Conservation (phyloP, 306 rosid species). For the Mucuna pruriens region DNA sequence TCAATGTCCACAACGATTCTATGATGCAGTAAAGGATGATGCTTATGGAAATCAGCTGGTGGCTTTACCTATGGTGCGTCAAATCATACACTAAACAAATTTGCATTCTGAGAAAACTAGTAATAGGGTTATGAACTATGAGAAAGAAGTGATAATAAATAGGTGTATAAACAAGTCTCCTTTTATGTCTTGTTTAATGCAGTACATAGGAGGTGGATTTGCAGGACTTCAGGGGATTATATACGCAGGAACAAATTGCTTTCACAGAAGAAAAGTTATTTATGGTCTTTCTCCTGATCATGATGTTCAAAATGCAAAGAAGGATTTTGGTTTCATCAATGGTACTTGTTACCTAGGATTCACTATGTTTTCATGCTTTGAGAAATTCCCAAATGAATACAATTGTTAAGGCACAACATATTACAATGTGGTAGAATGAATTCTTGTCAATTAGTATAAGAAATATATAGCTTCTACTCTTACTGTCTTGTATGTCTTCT, state of each 20-base stretch:
- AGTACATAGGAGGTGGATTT: constrained; percentile 46
- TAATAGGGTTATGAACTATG: not conserved
- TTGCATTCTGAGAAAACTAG: not conserved
- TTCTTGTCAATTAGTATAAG: not conserved
- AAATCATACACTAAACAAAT: not conserved
- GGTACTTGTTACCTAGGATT: not conserved
- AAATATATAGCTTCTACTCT: not conserved
- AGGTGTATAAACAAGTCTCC: not conserved
- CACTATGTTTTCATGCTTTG: not conserved
- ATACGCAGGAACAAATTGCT: constrained; percentile 57
- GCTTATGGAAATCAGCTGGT: constrained; percentile 64
- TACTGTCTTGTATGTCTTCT: constrained; percentile 15
- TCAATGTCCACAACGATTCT: constrained; percentile 59
- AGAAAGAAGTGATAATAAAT: not conserved
- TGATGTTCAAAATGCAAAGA: not conserved
- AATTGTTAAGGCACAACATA: not conserved
- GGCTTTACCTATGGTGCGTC: constrained; percentile 39
- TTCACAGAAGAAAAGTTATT: constrained; percentile 63
- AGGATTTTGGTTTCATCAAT: not conserved
- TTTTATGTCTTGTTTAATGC: not conserved
- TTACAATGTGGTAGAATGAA: not conserved
- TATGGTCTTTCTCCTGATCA: constrained; percentile 53
- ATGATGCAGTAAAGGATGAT: constrained; percentile 63
- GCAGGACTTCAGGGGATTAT: constrained; percentile 58
- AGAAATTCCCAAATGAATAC: not conserved